Percentiles rank a stretch among this genome's conserved stretches.
Evolutionary conservation across 2,329 filamentous ascomycete species (phyloP).

Genomic region (Phoma sp.): DNA sequence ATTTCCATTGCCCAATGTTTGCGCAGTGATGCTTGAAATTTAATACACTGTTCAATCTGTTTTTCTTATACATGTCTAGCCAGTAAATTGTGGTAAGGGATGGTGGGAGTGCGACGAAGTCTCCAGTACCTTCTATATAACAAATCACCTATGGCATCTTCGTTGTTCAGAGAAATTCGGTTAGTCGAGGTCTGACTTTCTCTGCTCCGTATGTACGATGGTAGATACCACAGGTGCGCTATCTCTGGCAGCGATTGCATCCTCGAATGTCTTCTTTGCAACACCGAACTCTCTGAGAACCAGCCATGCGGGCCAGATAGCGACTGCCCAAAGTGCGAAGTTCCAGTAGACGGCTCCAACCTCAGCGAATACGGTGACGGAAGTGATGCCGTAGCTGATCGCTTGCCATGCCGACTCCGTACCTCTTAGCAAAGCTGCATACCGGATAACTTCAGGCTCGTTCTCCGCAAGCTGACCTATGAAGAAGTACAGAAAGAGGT

Average conservation of each 20-base stretch:
- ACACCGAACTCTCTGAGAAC: constrained; percentile 65
- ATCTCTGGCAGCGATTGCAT: constrained; percentile 1
- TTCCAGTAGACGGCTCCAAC: constrained; percentile 74
- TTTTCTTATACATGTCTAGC: too few species aligned
- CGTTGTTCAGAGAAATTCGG: not conserved
- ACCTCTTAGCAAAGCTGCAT: constrained; percentile 70
- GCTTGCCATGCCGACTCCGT: constrained; percentile 77
- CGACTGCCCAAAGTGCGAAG: constrained; percentile 70
- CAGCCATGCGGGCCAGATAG: constrained; percentile 70
- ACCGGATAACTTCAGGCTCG: constrained; percentile 70
- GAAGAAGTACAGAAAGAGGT: constrained; percentile 76
- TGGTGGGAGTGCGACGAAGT: not conserved
- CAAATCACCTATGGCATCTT: not conserved
- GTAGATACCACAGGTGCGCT: not conserved
- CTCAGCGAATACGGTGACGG: constrained; percentile 66
- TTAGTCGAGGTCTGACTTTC: not conserved
- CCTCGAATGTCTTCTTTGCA: constrained; percentile 15
- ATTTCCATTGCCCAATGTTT: too few species aligned
- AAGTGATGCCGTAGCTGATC: constrained; percentile 72
- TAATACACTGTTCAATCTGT: too few species aligned
- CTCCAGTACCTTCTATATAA: not conserved
- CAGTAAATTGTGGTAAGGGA: not conserved
- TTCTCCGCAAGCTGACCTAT: constrained; percentile 68
- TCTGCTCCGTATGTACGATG: not conserved
- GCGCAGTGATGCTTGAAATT: too few species aligned